phyloP scores from a whole-genome alignment of 2,329 filamentous ascomycete genomes.

The Rutstroemia sp. region DNA sequence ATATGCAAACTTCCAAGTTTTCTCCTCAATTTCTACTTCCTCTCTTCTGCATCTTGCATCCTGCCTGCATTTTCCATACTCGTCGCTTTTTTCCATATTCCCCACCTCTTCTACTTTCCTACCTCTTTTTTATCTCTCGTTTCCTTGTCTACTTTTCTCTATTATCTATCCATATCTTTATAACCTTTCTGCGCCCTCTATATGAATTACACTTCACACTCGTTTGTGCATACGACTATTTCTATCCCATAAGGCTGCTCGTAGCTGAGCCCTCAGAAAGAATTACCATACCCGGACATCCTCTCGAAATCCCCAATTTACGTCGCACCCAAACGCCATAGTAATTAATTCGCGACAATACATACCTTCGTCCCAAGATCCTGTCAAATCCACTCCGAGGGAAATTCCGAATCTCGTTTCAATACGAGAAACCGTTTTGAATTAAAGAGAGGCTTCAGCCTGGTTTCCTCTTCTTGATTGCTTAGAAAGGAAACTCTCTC shows the following conservation, averaged over 20 bases:
- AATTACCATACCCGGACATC: too few species aligned
- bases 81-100: too few species aligned
- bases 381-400: not conserved
- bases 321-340: too few species aligned
- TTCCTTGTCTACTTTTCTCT: not conserved
- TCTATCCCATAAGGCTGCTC: not conserved
- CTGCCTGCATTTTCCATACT: too few species aligned
- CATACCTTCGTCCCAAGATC: too few species aligned
- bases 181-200: not conserved
- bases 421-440: too few species aligned
- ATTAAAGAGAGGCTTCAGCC: not conserved
- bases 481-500: not conserved
- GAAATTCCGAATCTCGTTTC: too few species aligned
- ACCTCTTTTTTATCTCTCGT: not conserved
- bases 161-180: too few species aligned
- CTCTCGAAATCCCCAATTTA: too few species aligned
- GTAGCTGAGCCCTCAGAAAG: too few species aligned
- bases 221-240: not conserved
- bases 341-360: too few species aligned
- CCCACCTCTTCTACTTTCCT: not conserved
- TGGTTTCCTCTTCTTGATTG: not conserved
- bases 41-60: not conserved
- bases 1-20: not conserved
- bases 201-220: not conserved
- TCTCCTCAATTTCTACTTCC: slow-evolving; percentile 1